A percentile compares a stretch with the other conserved stretches of the same genome.
These are phyloP conservation scores for Ceratobasidium sp. DNA, from an alignment of 1,284 basidiomycete genomes.

Conservation along the genomic window DNA sequence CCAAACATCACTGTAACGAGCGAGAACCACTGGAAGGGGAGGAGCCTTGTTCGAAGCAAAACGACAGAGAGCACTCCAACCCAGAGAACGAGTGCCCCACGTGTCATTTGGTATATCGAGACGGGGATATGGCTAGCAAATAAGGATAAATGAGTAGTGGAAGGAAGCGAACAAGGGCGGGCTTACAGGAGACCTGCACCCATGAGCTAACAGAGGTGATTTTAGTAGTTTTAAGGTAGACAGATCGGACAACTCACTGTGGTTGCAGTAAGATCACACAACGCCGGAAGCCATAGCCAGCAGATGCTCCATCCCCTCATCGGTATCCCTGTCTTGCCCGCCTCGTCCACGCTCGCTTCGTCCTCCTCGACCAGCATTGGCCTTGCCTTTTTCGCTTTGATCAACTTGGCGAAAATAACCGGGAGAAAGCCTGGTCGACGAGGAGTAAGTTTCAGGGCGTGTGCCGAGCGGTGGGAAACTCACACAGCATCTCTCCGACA, in stretches of 20 bases:
- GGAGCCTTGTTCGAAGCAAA: slow-evolving; percentile 87
- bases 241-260: slow-evolving; percentile 67
- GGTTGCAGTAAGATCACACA: slow-evolving; percentile 89
- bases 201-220: slow-evolving; percentile 76
- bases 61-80: slow-evolving; percentile 94
- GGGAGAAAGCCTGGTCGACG: slow-evolving; percentile 79
- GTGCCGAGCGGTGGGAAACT: slow-evolving; percentile 60
- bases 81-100: slow-evolving; percentile 95
- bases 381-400: slow-evolving; percentile 58
- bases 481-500: slow-evolving; percentile 93
- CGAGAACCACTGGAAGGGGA: slow-evolving; percentile 91
- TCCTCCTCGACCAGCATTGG: slow-evolving; percentile 65
- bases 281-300: slow-evolving; percentile 88
- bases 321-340: slow-evolving; percentile 58
- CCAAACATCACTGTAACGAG: slow-evolving; percentile 92
- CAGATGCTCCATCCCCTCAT: slow-evolving; percentile 79
- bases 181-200: slow-evolving; percentile 85
- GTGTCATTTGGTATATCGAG: slow-evolving; percentile 90
- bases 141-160: slow-evolving; percentile 33
- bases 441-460: slow-evolving; percentile 41
- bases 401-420: slow-evolving; percentile 76
- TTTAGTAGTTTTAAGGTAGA: slow-evolving; percentile 30
- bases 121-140: slow-evolving; percentile 83
- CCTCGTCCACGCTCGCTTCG: slow-evolving; percentile 62
- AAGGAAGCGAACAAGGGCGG: background rate